Percentiles rank a stretch among this genome's conserved stretches.
phyloP scores from a whole-genome alignment of 2,329 filamentous ascomycete species.

The Apiospora saccharicola region DNA sequence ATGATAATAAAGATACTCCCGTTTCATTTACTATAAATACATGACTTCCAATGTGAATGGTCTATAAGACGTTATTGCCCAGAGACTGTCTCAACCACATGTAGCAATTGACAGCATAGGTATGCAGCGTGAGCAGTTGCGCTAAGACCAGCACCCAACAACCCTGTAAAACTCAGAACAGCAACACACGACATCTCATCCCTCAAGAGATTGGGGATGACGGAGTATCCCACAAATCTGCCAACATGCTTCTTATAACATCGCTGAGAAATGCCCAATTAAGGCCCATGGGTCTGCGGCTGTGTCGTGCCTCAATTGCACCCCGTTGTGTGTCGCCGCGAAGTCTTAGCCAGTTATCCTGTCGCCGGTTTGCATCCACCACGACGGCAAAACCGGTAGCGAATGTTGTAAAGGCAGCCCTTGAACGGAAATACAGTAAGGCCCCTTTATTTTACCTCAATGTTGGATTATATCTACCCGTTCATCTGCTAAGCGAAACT shows the following conservation, averaged over 20 bases:
- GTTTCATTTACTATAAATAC: neutral
- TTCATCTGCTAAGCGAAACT: neutral
- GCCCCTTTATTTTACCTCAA: neutral
- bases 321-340: constrained; percentile 23
- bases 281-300: constrained; percentile 26
- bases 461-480: neutral
- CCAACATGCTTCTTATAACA: constrained; percentile 34
- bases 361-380: constrained; percentile 31
- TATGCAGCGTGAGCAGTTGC: neutral
- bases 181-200: neutral
- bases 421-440: constrained; percentile 31
- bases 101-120: neutral
- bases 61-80: neutral
- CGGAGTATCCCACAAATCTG: neutral
- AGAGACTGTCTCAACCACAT: neutral
- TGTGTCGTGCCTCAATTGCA: neutral
- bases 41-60: neutral
- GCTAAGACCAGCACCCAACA: constrained; percentile 16
- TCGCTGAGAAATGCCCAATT: constrained; percentile 31
- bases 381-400: constrained; percentile 30
- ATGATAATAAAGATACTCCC: too few species aligned
- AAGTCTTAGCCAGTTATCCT: neutral
- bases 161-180: constrained; percentile 21
- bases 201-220: neutral
- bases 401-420: neutral